Percentiles rank a stretch among this genome's conserved stretches.
Evolutionary conservation across 805 yeast species (phyloP).

Genomic region (Sugiyamaella boreocaroliniensis): DNA sequence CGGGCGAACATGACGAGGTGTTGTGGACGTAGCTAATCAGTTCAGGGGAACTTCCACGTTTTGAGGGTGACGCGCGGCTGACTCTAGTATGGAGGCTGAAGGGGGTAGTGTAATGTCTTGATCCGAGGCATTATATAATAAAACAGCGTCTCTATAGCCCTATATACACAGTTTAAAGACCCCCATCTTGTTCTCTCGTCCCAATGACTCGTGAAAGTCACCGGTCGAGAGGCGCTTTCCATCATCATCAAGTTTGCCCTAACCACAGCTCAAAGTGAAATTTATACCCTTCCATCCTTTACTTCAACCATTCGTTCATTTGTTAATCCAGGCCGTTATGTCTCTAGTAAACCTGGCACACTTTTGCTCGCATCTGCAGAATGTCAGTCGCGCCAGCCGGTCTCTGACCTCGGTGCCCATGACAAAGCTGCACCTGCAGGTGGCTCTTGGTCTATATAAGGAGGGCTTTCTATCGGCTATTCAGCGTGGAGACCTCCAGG

Average conservation of each 20-base stretch:
- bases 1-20: not conserved
- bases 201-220: too few species aligned
- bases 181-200: too few species aligned
- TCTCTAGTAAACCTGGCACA: conserved; percentile 79
- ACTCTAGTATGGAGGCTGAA: too few species aligned
- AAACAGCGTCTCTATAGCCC: too few species aligned
- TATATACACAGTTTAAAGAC: too few species aligned
- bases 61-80: too few species aligned
- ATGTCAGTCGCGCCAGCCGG: conserved; percentile 68
- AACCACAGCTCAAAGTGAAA: too few species aligned
- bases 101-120: too few species aligned
- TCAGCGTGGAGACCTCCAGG: conserved; percentile 74
- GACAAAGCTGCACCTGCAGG: conserved; percentile 72
- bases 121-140: too few species aligned
- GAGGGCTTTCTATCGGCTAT: conserved; percentile 84
- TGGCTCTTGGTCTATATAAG: conserved; percentile 77
- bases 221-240: too few species aligned
- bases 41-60: not conserved
- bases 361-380: conserved; percentile 82
- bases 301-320: not conserved
- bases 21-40: not conserved
- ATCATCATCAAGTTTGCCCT: too few species aligned
- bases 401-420: conserved; percentile 77
- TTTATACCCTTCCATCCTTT: not conserved
- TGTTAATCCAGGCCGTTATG: conserved; percentile 41